Conservation (phyloP, 2,329 filamentous ascomycete species). For the Alternaria atra region DNA sequence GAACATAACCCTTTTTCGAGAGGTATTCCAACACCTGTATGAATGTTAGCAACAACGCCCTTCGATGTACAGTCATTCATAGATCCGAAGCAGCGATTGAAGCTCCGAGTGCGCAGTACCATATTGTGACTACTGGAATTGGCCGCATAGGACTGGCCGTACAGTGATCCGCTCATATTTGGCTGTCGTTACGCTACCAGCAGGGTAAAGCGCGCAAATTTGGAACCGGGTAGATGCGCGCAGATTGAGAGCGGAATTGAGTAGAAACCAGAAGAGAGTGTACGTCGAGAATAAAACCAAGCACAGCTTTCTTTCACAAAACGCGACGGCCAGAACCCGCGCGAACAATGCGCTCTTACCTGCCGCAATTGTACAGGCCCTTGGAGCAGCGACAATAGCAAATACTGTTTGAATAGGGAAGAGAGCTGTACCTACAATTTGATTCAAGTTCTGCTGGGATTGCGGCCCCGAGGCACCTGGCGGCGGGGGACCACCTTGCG, state of each 20-base stretch:
- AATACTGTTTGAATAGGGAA: neutral
- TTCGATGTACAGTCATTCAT: neutral
- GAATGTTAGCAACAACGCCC: slow-evolving; percentile 11
- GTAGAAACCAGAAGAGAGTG: neutral
- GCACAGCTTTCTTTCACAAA: slow-evolving; percentile 5
- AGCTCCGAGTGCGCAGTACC: slow-evolving; percentile 1
- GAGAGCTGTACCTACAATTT: slow-evolving; percentile 77
- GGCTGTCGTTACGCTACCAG: neutral
- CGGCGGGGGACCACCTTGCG: slow-evolving; percentile 58
- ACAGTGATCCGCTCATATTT: neutral
- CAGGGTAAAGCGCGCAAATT: neutral
- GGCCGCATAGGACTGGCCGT: neutral
- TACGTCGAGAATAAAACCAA: neutral
- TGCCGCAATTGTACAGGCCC: neutral
- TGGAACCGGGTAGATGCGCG: neutral
- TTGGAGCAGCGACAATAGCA: neutral
- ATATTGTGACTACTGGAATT: neutral
- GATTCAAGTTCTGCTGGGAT: slow-evolving; percentile 90
- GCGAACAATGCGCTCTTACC: slow-evolving; percentile 1
- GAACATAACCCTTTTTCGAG: slow-evolving; percentile 91
- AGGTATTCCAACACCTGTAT: slow-evolving; percentile 88
- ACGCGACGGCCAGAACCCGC: neutral
- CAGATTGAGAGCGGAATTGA: neutral
- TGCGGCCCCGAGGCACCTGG: slow-evolving; percentile 62
- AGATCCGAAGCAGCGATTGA: neutral